Conservation (phyloP, 2,329 filamentous ascomycete species). For the Aspergillus pseudonomiae region DNA sequence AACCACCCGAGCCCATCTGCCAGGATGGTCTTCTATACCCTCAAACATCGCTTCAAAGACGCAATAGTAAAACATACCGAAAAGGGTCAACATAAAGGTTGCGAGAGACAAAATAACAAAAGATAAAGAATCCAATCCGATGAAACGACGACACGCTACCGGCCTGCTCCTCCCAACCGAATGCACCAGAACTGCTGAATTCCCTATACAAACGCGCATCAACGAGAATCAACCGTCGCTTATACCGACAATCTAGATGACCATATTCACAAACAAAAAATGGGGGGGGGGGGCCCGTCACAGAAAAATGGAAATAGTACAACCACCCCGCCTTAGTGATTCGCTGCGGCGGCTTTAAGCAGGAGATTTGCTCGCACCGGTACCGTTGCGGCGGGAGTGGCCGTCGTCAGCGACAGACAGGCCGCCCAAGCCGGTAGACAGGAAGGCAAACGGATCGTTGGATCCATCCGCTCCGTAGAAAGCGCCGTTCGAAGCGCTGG, state of each 20-base stretch:
- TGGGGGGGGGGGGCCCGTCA: slow-evolving; percentile 12
- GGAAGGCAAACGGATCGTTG: slow-evolving; percentile 66
- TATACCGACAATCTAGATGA: slow-evolving; percentile 41
- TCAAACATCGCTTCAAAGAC: slow-evolving; percentile 30
- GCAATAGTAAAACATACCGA: slow-evolving; percentile 29
- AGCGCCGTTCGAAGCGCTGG: slow-evolving; percentile 74
- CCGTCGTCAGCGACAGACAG: slow-evolving; percentile 57
- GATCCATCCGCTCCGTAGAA: slow-evolving; percentile 62
- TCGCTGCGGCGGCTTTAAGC: slow-evolving; percentile 30
- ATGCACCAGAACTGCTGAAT: slow-evolving; percentile 48
- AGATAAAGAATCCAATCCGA: slow-evolving; percentile 28
- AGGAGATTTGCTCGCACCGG: slow-evolving; percentile 50
- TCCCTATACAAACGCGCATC: slow-evolving; percentile 48
- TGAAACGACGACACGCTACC: slow-evolving; percentile 45
- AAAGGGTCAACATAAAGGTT: slow-evolving; percentile 25
- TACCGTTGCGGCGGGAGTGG: slow-evolving; percentile 49
- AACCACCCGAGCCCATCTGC: slow-evolving; percentile 23
- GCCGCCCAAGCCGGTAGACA: slow-evolving; percentile 62
- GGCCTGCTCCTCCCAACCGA: slow-evolving; percentile 48
- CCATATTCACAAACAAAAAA: slow-evolving; percentile 41
- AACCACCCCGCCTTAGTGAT: slow-evolving; percentile 3
- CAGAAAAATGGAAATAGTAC: slow-evolving; percentile 19
- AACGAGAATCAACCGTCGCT: slow-evolving; percentile 43
- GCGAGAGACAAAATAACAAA: slow-evolving; percentile 23
- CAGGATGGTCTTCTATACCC: slow-evolving; percentile 27